Evolutionary conservation across 495 filamentous ascomycete genomes (phyloP).

Genomic region (Lindgomyces ingoldianus): DNA sequence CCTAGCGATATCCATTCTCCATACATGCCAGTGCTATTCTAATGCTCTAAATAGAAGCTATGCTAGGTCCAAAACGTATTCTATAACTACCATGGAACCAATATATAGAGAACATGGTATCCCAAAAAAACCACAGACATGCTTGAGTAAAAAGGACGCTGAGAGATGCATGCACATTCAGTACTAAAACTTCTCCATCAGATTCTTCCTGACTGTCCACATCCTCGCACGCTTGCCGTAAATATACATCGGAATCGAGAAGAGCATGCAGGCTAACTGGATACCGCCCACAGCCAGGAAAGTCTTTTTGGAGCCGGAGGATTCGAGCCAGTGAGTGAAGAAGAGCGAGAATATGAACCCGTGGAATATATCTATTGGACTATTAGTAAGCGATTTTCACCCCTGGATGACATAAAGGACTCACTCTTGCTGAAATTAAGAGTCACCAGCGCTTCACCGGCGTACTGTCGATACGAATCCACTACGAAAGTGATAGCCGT

Average conservation of each 20-base stretch:
- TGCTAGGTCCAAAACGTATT: no score
- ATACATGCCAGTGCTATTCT: no score
- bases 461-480: conserved; percentile 90
- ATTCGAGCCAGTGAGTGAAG: conserved; percentile 58
- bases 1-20: no score
- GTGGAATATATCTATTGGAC: conserved; percentile 66
- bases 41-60: no score
- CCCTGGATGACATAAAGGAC: conserved; percentile 30
- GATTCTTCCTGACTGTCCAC: conserved; percentile 88
- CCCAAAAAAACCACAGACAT: no score
- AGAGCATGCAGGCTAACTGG: conserved; percentile 43
- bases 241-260: conserved; percentile 90
- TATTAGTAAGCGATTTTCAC: not conserved
- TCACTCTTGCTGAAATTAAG: conserved; percentile 90
- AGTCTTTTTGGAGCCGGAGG: conserved; percentile 34
- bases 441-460: conserved; percentile 90
- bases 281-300: conserved; percentile 42
- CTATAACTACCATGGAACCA: no score
- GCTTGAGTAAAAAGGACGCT: no score
- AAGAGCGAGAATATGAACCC: conserved; percentile 89
- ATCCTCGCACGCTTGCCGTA: conserved; percentile 92
- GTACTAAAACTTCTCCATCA: conserved; percentile 77
- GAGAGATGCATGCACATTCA: not conserved
- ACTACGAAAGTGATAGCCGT: conserved; percentile 93
- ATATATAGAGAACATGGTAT: no score